Base-by-base conservation (phyloP, 768 basidiomycete genomes). In the Candolleomyces efflorescens region DNA sequence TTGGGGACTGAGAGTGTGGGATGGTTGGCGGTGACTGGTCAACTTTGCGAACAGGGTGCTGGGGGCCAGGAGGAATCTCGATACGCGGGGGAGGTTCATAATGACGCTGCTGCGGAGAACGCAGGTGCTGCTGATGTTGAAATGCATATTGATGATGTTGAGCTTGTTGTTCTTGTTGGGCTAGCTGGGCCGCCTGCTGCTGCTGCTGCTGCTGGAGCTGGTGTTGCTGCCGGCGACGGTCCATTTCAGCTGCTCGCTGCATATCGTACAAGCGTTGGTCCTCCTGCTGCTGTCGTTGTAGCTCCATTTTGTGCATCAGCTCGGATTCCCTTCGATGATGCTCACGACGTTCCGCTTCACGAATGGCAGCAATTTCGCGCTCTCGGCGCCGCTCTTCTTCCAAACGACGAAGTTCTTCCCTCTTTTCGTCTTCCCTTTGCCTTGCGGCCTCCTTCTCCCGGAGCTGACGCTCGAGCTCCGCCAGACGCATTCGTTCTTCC, bases 151-250 rank as follows among this genome's bases (percentile, higher is more conserved):
- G 39, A 23, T 45, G 53, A 52, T 68, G 66, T 39, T 68, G 65
- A 27, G 27, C 27, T 27, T 27, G 27, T 27, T 27, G 27, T 27
- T 27, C 52, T 54, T 60, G 59, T 46, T 67, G 64, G 27, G 56
- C 61, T 26, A 63, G 64, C 46, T 67, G 66, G 49, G 67, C 65
- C 26, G 68, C 63, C 56, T 61, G 64, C 47, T 65, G 68, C 45
- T 69, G 64, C 56, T 61, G 64, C 47, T 65, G 68, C 45, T 68
- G 67, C n/a, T 66, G 63, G 11, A 63, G 65, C 46, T 68, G 63
- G n/a, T 58, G 64, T 32, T 64, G 63, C 13, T 63, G 62, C 24
- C 62, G 59, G 39, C 50, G 44, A 20, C 62, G 64, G 43, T 68
- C 68, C 32, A 65, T 56, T 12, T 62, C 61, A n/a, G n/a, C n/a